Conservation (phyloP, 257 asterid genomes). For the Primulina tabacum region DNA sequence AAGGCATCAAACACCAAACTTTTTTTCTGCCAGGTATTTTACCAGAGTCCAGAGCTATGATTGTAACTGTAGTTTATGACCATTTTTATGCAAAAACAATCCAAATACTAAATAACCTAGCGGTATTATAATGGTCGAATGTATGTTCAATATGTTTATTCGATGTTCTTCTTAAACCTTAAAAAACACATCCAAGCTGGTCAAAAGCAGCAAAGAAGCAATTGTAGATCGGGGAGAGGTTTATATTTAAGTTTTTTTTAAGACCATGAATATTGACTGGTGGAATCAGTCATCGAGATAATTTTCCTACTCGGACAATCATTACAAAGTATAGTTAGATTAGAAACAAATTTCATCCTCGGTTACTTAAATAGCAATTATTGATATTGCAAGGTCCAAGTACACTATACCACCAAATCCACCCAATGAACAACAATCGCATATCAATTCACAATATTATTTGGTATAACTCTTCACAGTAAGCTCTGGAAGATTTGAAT, state of each 20-base stretch:
- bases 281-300: constrained; percentile 16
- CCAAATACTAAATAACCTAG: background rate
- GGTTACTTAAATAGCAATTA: background rate
- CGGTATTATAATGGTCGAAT: too few species aligned
- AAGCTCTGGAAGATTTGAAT: background rate
- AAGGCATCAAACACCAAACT: too few species aligned
- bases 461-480: background rate
- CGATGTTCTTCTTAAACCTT: background rate
- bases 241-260: too few species aligned
- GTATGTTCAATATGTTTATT: background rate
- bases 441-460: background rate
- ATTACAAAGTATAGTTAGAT: background rate
- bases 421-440: background rate
- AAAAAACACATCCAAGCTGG: background rate
- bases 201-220: background rate
- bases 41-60: too few species aligned
- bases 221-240: background rate
- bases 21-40: too few species aligned
- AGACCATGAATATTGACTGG: background rate
- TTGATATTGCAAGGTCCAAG: background rate
- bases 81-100: background rate
- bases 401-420: background rate
- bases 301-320: background rate
- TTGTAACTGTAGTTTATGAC: background rate
- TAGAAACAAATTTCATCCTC: background rate